phyloP scores from a whole-genome alignment of 805 yeast species.

The Cyberlindnera mississippiensis region DNA sequence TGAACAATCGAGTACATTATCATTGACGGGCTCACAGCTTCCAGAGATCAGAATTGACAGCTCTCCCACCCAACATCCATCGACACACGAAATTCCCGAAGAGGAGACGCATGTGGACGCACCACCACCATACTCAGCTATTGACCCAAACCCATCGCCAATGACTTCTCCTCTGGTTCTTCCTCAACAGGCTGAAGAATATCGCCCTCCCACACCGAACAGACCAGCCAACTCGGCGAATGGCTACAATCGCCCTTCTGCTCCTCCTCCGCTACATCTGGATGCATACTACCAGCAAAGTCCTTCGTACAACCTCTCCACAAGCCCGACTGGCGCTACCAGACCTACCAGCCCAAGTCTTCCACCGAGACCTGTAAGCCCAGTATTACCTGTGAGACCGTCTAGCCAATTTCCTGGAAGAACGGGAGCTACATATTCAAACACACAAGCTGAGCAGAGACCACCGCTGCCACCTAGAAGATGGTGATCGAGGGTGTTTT shows the following conservation, averaged over 20 bases:
- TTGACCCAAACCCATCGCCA: constrained; percentile 23
- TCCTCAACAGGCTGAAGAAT: neutral
- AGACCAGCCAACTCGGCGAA: constrained; percentile 1
- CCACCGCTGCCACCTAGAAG: constrained; percentile 14
- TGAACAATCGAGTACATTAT: no score
- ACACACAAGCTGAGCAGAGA: neutral
- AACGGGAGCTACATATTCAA: constrained; percentile 12
- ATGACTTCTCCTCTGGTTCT: constrained; percentile 1
- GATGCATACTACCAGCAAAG: constrained; percentile 3
- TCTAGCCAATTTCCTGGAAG: constrained; percentile 12
- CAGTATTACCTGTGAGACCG: constrained; percentile 17
- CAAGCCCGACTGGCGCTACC: neutral
- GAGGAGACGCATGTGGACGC: no score
- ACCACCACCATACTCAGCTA: constrained; percentile 37
- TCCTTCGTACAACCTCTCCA: constrained; percentile 12
- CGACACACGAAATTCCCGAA: neutral
- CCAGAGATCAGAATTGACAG: constrained; percentile 1
- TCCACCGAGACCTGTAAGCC: constrained; percentile 11
- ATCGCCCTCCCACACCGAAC: constrained; percentile 7
- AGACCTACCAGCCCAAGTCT: neutral
- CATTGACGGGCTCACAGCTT: no score
- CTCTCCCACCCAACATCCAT: no score
- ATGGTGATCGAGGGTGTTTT: no score
- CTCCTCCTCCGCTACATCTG: constrained; percentile 12
- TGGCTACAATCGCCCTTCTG: constrained; percentile 7